phyloP scores from a whole-genome alignment of 1,284 basidiomycete genomes.

The Prillingera fragicola region DNA sequence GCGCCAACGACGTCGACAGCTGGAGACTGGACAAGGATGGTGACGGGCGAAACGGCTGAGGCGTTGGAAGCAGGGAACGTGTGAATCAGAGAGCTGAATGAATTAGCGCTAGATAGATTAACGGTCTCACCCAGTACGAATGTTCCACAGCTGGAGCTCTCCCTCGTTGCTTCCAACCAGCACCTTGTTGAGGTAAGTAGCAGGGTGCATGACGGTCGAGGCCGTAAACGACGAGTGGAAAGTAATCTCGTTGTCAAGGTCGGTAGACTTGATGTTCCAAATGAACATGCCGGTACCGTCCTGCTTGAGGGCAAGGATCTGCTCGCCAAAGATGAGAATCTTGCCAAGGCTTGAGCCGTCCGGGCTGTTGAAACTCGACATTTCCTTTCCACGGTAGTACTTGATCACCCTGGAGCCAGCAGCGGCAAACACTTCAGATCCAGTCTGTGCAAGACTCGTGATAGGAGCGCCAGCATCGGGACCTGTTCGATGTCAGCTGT shows the following conservation, averaged over 20 bases:
- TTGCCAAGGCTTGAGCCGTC: constrained; percentile 43
- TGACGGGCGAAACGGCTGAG: constrained; percentile 55
- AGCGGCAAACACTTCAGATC: constrained; percentile 78
- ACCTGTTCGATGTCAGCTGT: constrained; percentile 53
- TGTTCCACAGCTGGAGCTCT: constrained; percentile 88
- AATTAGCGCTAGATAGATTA: neutral
- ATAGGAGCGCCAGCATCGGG: constrained; percentile 71
- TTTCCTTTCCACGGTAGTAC: constrained; percentile 78
- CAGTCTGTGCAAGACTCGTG: constrained; percentile 70
- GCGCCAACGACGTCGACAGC: constrained; percentile 93
- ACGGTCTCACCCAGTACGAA: constrained; percentile 63
- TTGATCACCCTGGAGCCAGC: constrained; percentile 67
- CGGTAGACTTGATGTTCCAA: constrained; percentile 65
- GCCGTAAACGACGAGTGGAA: constrained; percentile 66
- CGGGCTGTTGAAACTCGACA: constrained; percentile 27
- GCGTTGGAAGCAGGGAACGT: constrained; percentile 47
- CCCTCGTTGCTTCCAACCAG: constrained; percentile 79
- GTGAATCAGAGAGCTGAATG: constrained; percentile 49
- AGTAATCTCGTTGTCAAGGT: constrained; percentile 52
- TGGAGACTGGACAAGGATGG: constrained; percentile 79
- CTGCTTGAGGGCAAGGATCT: constrained; percentile 71
- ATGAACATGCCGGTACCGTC: constrained; percentile 72
- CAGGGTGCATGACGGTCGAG: constrained; percentile 78
- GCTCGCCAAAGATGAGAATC: constrained; percentile 71
- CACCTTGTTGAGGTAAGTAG: constrained; percentile 96